Conservation (phyloP, 768 basidiomycete species). For the Agrocybe chaxingu region DNA sequence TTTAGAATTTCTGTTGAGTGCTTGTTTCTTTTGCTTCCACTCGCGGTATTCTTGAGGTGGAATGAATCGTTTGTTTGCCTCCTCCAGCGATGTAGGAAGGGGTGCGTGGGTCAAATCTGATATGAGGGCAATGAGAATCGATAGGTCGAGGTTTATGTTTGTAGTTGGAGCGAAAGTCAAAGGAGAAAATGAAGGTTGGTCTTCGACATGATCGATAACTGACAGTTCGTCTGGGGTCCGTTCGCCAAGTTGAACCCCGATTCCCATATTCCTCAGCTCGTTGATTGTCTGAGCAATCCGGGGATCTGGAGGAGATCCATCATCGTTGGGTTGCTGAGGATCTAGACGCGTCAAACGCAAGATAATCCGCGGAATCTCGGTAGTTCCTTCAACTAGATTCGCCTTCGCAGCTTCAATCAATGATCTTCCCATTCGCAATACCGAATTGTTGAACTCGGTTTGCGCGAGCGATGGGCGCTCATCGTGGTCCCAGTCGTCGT, state of each 20-base stretch:
- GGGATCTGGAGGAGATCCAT: conserved; percentile 31
- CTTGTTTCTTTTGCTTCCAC: conserved; percentile 48
- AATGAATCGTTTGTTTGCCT: conserved; percentile 62
- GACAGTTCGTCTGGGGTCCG: conserved; percentile 27
- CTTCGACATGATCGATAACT: too few relatives aligned
- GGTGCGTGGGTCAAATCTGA: conserved; percentile 78
- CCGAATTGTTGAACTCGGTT: conserved; percentile 64
- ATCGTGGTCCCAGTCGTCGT: conserved; percentile 49
- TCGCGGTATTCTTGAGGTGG: conserved; percentile 54
- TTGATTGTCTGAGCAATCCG: conserved; percentile 63
- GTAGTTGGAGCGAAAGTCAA: conserved; percentile 44
- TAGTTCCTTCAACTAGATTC: conserved; percentile 44
- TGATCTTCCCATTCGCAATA: conserved; percentile 66
- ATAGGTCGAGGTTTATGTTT: conserved; percentile 78
- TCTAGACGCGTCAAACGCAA: conserved; percentile 72
- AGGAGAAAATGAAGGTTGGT: not conserved
- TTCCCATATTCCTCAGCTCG: conserved; percentile 54
- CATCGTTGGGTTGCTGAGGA: conserved; percentile 26
- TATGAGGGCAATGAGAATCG: conserved; percentile 78
- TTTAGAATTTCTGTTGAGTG: conserved; percentile 14
- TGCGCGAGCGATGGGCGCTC: conserved; percentile 42
- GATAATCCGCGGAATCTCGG: conserved; percentile 43
- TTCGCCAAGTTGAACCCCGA: conserved; percentile 68
- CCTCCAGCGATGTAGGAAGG: conserved; percentile 53
- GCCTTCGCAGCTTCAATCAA: conserved; percentile 62